These are phyloP conservation scores for Ceratopteris richardii DNA, from an alignment of 75 land plant genomes.

Conservation along the genomic window DNA sequence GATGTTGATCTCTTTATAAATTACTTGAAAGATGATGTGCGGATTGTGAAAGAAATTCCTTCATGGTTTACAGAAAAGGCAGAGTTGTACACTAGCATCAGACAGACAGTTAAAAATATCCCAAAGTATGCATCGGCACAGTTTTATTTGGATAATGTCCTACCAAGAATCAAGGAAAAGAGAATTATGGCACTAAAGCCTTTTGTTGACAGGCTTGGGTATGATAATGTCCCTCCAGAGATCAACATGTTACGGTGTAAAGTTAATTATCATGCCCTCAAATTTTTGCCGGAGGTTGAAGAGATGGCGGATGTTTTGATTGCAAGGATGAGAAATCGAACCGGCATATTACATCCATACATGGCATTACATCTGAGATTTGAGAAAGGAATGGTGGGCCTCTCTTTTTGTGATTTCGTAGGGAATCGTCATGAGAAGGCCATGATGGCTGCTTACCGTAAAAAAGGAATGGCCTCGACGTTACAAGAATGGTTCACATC, in stretches of 20 bases:
- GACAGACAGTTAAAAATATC: constrained; percentile 87
- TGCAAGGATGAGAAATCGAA: constrained; percentile 90
- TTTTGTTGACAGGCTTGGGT: constrained; percentile 95
- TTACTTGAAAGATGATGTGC: constrained; percentile 83
- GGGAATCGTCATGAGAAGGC: too few relatives aligned
- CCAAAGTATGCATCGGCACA: constrained; percentile 92
- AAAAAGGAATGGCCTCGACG: constrained; percentile 95
- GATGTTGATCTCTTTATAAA: constrained; percentile 90
- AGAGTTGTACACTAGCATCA: constrained; percentile 76
- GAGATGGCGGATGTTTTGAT: constrained; percentile 67
- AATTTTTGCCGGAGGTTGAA: constrained; percentile 85
- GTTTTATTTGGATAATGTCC: constrained; percentile 88
- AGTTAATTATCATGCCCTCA: constrained; percentile 93
- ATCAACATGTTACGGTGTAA: constrained; percentile 84
- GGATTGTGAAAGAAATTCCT: constrained; percentile 66
- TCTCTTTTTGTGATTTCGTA: constrained; percentile 98
- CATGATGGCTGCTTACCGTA: constrained; percentile 70
- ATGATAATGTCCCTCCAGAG: constrained; percentile 92
- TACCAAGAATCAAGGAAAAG: constrained; percentile 92
- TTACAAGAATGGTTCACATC: constrained; percentile 92
- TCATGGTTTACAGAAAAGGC: too few relatives aligned
- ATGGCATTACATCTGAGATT: constrained; percentile 96
- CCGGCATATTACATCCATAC: constrained; percentile 69
- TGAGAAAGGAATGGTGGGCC: constrained; percentile 97
- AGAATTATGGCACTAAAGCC: constrained; percentile 94